Conservation (phyloP, 2,329 filamentous ascomycete genomes). For the Didymellaceae sp. region DNA sequence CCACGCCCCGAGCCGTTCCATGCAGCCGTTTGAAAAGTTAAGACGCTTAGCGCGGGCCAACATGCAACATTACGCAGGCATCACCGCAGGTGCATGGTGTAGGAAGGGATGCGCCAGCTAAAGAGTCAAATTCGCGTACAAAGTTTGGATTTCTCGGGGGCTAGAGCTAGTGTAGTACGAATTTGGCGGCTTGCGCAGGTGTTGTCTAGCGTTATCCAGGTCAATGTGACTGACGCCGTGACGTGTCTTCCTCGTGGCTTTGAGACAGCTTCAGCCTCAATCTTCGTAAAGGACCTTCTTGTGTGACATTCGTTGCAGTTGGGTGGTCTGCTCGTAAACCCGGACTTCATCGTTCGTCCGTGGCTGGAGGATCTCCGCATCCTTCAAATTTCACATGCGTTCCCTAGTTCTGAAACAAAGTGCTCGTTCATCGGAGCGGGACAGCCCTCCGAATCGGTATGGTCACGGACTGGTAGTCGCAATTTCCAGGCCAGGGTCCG, state of each 20-base stretch:
- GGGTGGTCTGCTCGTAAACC: neutral
- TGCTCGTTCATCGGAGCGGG: slow-evolving; percentile 7
- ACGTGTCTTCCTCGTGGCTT: slow-evolving; percentile 11
- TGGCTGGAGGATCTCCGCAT: slow-evolving; percentile 7
- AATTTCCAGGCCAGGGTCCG: slow-evolving; percentile 3
- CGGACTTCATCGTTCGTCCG: slow-evolving; percentile 3
- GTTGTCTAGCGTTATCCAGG: slow-evolving; percentile 5
- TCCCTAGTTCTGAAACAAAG: slow-evolving; percentile 14
- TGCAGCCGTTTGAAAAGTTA: slow-evolving; percentile 13
- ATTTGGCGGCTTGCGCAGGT: slow-evolving; percentile 9
- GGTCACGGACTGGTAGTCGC: neutral
- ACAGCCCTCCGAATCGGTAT: slow-evolving; percentile 7
- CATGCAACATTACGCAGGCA: slow-evolving; percentile 15
- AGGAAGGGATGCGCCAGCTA: neutral
- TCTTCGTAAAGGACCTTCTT: neutral
- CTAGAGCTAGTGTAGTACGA: slow-evolving; percentile 4
- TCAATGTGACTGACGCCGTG: slow-evolving; percentile 1
- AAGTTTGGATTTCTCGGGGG: slow-evolving; percentile 14
- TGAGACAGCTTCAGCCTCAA: neutral
- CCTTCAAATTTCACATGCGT: slow-evolving; percentile 8
- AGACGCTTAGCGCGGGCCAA: slow-evolving; percentile 11
- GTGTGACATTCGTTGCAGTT: neutral
- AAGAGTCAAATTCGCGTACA: slow-evolving; percentile 5
- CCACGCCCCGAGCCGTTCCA: slow-evolving; percentile 17
- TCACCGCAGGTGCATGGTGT: slow-evolving; percentile 8